phyloP scores from a whole-genome alignment of 192 early-diverging fungal species.

The Entomortierella parvispora region DNA sequence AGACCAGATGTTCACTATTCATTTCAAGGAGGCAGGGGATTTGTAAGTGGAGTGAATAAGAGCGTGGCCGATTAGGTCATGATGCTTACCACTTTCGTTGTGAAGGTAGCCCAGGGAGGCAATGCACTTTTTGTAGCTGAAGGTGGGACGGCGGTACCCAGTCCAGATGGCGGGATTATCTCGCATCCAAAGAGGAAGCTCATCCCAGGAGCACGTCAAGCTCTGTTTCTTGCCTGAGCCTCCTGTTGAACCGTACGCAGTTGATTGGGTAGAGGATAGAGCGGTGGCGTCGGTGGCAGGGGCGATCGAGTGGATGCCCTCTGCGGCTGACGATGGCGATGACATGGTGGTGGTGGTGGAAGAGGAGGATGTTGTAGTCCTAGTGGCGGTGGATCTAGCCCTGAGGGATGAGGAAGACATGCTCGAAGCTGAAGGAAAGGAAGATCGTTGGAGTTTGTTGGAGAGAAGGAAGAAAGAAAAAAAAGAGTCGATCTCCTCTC shows the following conservation, averaged over 20 bases:
- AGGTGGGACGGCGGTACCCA: slow-evolving; percentile 83
- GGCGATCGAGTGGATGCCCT: slow-evolving; percentile 2
- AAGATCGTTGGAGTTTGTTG: neutral
- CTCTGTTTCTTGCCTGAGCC: neutral
- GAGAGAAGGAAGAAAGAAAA: neutral
- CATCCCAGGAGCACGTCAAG: slow-evolving; percentile 42
- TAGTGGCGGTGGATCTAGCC: slow-evolving; percentile 9
- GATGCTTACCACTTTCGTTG: slow-evolving; percentile 90
- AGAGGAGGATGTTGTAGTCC: neutral
- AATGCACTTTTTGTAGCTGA: slow-evolving; percentile 81
- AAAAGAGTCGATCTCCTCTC: neutral
- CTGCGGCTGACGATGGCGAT: slow-evolving; percentile 9
- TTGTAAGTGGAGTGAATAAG: too few species aligned
- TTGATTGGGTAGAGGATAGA: neutral
- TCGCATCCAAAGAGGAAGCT: slow-evolving; percentile 82
- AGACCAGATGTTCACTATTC: slow-evolving; percentile 83
- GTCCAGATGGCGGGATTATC: slow-evolving; percentile 84
- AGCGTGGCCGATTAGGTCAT: too few species aligned
- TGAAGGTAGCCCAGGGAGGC: slow-evolving; percentile 84
- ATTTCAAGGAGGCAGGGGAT: neutral
- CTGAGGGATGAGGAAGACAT: neutral
- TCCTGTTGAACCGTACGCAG: neutral
- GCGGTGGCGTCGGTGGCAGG: neutral
- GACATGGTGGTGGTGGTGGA: neutral
- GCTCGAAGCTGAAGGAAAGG: too few species aligned